phyloP scores from a whole-genome alignment of 2,329 filamentous ascomycete species.

The Beauveria bassiana region DNA sequence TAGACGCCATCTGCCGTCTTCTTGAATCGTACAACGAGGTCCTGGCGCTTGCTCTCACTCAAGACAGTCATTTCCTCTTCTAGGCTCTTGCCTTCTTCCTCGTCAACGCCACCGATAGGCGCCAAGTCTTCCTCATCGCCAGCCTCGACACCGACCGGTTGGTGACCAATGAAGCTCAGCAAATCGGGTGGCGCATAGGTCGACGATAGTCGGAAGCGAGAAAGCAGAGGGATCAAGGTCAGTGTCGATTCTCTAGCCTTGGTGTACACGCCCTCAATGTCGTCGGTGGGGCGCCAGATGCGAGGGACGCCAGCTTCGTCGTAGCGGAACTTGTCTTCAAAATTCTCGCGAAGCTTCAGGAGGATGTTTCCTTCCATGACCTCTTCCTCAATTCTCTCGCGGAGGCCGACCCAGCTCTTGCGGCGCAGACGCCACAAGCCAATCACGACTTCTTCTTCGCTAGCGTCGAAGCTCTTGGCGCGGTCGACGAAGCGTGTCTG shows the following conservation, averaged over 20 bases:
- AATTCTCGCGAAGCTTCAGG: slow-evolving; percentile 93
- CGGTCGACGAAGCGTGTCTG: slow-evolving; percentile 79
- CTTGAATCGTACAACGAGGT: slow-evolving; percentile 91
- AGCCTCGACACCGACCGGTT: slow-evolving; percentile 64
- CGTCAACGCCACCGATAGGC: slow-evolving; percentile 88
- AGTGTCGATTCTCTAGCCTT: slow-evolving; percentile 87
- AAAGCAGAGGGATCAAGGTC: slow-evolving; percentile 79
- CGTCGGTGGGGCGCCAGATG: slow-evolving; percentile 94
- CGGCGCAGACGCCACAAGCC: slow-evolving; percentile 87
- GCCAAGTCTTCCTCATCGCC: slow-evolving; percentile 85
- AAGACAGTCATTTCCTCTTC: slow-evolving; percentile 97
- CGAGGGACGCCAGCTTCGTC: slow-evolving; percentile 89
- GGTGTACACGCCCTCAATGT: slow-evolving; percentile 94
- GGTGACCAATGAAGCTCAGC: slow-evolving; percentile 70
- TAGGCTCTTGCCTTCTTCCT: slow-evolving; percentile 87
- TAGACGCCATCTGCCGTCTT: slow-evolving; percentile 97
- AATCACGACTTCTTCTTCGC: slow-evolving; percentile 80
- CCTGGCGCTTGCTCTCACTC: slow-evolving; percentile 80
- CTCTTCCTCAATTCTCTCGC: slow-evolving; percentile 90
- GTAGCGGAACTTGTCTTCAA: slow-evolving; percentile 98
- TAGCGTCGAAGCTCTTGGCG: slow-evolving; percentile 90
- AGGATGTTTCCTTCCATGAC: slow-evolving; percentile 96
- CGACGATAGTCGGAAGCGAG: slow-evolving; percentile 69
- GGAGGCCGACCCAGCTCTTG: slow-evolving; percentile 89
- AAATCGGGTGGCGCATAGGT: slow-evolving; percentile 76